Evolutionary conservation across 2,329 filamentous ascomycete genomes (phyloP), one percentile per base, ranked within the genome.

Genomic region (Leptographium galeiforme): DNA sequence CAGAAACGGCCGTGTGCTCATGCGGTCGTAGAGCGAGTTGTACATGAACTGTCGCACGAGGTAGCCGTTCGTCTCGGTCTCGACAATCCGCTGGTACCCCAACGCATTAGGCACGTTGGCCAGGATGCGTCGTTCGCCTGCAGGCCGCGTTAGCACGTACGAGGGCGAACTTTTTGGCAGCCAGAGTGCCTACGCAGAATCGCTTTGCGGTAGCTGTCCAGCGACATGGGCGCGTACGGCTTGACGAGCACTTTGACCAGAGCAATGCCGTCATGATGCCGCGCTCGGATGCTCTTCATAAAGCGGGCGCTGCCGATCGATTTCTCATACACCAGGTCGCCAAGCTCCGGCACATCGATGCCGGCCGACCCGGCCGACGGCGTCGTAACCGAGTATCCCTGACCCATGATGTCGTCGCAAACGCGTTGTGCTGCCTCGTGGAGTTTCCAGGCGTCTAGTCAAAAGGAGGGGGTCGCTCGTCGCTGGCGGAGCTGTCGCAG

Each of bases 181-280:
- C 33, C 48, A 46, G 25, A 16, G 51, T 18, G 69, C 82, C 66
- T 70, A 91, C 88, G 75, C 55, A 85, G 77, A 44, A 97, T 84
- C 59, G 81, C 79, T 63, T 81, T 81, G 63, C 86, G 84, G 70
- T 95, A 95, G 58, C 81, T 73, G 58, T 85, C 83, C 58, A 97
- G 77, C 57, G 87, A 81, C 71, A 95, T 85, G 58, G 83, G 82
- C 32, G 85, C 77, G 65, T 89, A 94, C 4, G 90, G 89, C 69
- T 98, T 98, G 68, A 94, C 87, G 54, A 95, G 85, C 34, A 95
- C 85, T 70, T 97, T 97, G 64, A 94, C 89, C 53, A 97, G 83
- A 18, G 95, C 90, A 43, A 96, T 76, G 53, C 93, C 91, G 73
- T 95, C 87, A 62, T 86, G 85, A 66, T 95, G 88, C 50, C 89